A percentile compares a stretch with the other conserved stretches of the same genome.
Evolutionary conservation across 1,284 basidiomycete genomes (phyloP).

Genomic region (Leccinum pachyderme): DNA sequence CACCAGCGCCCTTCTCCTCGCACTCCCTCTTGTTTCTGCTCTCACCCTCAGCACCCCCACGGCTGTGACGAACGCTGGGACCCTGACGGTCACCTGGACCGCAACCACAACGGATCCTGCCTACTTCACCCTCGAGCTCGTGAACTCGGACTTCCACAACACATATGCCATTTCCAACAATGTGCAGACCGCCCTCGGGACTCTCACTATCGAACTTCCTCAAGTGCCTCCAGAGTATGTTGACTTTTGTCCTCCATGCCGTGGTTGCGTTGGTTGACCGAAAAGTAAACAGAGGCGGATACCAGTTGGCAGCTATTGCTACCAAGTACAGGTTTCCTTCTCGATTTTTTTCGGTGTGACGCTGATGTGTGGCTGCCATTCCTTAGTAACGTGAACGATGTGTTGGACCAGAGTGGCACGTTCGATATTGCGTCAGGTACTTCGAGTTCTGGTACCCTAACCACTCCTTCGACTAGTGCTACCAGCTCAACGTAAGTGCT

Average conservation of each 20-base stretch:
- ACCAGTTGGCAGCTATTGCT: slow-evolving; percentile 52
- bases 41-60: slow-evolving; percentile 43
- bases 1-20: slow-evolving; percentile 43
- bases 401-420: slow-evolving; percentile 40
- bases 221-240: slow-evolving; percentile 51
- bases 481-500: slow-evolving; percentile 16
- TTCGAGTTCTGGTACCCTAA: not conserved
- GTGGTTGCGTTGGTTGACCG: slow-evolving; percentile 2
- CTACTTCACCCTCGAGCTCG: slow-evolving; percentile 41
- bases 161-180: slow-evolving; percentile 60
- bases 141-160: slow-evolving; percentile 52
- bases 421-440: slow-evolving; percentile 43
- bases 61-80: slow-evolving; percentile 35
- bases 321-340: slow-evolving; percentile 31
- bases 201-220: slow-evolving; percentile 45
- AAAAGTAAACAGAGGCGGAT: slow-evolving; percentile 42
- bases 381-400: slow-evolving; percentile 46
- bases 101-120: slow-evolving; percentile 40
- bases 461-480: slow-evolving; percentile 16
- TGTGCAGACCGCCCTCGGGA: slow-evolving; percentile 39
- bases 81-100: slow-evolving; percentile 49
- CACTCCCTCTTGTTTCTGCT: slow-evolving; percentile 49
- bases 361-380: not conserved
- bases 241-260: not conserved
- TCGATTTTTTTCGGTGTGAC: not conserved